Evolutionary conservation across 495 filamentous ascomycete species (phyloP).

Genomic region (Cudoniella acicularis): DNA sequence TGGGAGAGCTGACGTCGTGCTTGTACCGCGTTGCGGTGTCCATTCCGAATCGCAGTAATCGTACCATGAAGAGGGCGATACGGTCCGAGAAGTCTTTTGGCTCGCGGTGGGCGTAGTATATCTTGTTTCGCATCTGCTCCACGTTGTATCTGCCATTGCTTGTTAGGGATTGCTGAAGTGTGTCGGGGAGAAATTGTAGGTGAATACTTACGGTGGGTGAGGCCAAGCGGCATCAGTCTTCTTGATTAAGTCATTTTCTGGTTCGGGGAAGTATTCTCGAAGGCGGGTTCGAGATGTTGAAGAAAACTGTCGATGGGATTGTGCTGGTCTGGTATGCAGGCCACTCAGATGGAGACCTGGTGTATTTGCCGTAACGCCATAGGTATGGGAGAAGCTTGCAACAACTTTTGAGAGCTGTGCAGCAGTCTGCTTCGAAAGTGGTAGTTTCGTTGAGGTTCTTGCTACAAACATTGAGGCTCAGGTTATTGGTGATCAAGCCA

Average conservation of each 20-base stretch:
- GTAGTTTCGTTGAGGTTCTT: conserved; percentile 13
- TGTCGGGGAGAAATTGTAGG: background rate
- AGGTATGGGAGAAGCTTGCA: conserved; percentile 19
- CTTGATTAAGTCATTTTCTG: conserved; percentile 32
- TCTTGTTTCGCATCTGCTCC: conserved; percentile 59
- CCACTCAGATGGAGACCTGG: conserved; percentile 13
- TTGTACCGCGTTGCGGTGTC: conserved; percentile 70
- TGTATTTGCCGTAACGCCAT: conserved; percentile 12
- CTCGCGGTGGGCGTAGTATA: conserved; percentile 62
- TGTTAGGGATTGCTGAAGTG: background rate
- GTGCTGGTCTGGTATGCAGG: conserved; percentile 7
- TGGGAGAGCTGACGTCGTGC: conserved; percentile 52
- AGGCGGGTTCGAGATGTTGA: conserved; percentile 20
- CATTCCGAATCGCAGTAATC: conserved; percentile 61
- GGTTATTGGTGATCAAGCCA: conserved; percentile 17
- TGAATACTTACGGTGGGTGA: conserved; percentile 52
- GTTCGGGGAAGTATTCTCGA: conserved; percentile 25
- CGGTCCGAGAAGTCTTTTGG: conserved; percentile 64
- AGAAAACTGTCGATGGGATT: conserved; percentile 20
- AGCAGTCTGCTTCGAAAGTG: conserved; percentile 19
- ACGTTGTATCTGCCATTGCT: conserved; percentile 49
- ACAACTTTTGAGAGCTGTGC: conserved; percentile 22
- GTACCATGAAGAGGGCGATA: conserved; percentile 58
- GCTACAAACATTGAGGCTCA: conserved; percentile 18
- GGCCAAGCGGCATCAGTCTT: conserved; percentile 59